Base-by-base conservation (phyloP, 1,139 yeast species). In the Wickerhamomyces sp. region DNA sequence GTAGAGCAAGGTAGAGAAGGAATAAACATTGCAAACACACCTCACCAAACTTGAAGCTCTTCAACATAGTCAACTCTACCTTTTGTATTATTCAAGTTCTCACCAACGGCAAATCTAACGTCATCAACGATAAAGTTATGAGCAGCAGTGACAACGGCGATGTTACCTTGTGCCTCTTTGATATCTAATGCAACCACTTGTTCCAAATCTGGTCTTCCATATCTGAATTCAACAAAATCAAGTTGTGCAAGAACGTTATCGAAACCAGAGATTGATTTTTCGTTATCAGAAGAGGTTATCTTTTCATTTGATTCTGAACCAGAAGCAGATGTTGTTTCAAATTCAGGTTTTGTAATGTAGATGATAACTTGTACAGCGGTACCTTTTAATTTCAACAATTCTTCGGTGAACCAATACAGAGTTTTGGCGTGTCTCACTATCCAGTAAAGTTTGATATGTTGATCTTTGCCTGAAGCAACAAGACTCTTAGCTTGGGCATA, bases 81-180 rank as follows among this genome's bases (percentile, higher is more conserved):
- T 11, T 26, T 15, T n/a, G 32, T 22, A 17, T 15, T 20, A n/a
- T 31, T 24, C 27, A 34, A 31, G 23, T 44, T 36, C 16, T 38
- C 36, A 20, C 47, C 49, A 30, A 61, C 52, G 6, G 55, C 44
- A n/a, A 45, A 46, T 47, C 72, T 59, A 13, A 69, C 47, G 27
- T 62, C 64, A 54, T 76, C 83, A 16, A 69, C 74, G 65, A 71
- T 61, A 4, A 52, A 51, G 5, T 73, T 72, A 32, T 71, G 75
- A 1, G 75, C 77, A 47, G 76, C 71, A 2, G 69, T 52, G 11
- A 66, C 58, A 36, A 67, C 59, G 4, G 69, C 65, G 15, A 69
- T 47, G 0, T 76, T 59, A 5, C 63, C 62, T 5, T 34, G 36
- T 5, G 70, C 54, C 31, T 61, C 67, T 18, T 54, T 48, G 21